These are phyloP conservation scores for Cyclostephanos tholiformis DNA, from an alignment of 108 stramenopile genomes.

Conservation along the genomic window DNA sequence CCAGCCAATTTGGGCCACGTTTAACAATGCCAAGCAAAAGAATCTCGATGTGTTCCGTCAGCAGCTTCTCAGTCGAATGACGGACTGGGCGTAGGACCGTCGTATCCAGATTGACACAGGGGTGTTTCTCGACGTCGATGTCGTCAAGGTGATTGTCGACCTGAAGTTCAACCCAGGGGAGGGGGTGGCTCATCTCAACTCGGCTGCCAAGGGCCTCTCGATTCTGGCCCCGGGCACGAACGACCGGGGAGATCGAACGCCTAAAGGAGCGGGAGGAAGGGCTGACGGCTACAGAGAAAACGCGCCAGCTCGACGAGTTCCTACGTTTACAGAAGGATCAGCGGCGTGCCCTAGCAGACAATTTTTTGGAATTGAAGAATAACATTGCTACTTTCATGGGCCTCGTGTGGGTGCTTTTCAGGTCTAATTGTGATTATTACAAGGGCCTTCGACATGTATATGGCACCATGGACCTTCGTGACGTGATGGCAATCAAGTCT, in stretches of 20 bases:
- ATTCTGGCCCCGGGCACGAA: neutral
- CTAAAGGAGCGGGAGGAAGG: neutral
- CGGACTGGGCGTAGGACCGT: neutral
- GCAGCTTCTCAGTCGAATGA: neutral
- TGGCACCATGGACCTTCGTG: no score
- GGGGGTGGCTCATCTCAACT: neutral
- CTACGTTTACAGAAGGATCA: neutral
- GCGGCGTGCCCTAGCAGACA: neutral
- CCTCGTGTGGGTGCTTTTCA: neutral
- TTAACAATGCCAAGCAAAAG: neutral
- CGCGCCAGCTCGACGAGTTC: neutral
- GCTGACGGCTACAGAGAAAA: neutral
- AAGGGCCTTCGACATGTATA: neutral
- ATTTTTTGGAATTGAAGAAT: neutral
- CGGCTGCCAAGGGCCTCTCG: neutral
- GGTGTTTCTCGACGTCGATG: neutral
- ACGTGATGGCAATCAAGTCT: no score
- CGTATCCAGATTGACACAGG: neutral
- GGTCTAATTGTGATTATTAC: neutral
- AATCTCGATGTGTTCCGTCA: neutral
- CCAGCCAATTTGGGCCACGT: neutral
- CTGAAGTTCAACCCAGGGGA: neutral
- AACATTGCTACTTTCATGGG: neutral
- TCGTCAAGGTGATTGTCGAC: neutral
- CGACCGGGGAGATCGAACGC: neutral